Conservation (phyloP, 495 filamentous ascomycete genomes). For the Aspergillus funiculosus region DNA sequence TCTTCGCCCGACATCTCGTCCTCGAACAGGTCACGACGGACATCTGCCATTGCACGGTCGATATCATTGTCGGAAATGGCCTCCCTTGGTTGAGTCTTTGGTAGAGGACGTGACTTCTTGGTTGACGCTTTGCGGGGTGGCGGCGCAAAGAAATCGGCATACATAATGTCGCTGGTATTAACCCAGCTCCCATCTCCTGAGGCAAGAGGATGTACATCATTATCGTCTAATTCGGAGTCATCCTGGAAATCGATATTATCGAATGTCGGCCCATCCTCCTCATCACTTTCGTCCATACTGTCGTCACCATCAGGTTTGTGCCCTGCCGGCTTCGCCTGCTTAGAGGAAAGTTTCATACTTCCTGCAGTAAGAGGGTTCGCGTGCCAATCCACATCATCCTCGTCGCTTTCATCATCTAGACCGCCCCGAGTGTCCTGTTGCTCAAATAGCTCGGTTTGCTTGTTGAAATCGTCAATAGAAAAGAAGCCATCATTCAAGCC, state of each 20-base stretch:
- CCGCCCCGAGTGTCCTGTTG: conserved; percentile 69
- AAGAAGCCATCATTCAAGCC: conserved; percentile 95
- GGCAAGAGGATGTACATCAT: conserved; percentile 41
- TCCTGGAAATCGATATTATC: conserved; percentile 59
- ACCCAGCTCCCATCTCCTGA: conserved; percentile 44
- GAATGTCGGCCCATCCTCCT: conserved; percentile 72
- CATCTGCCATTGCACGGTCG: conserved; percentile 81
- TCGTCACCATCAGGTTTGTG: too few species aligned
- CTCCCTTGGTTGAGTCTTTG: conserved; percentile 45
- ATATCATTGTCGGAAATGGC: conserved; percentile 55
- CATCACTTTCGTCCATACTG: conserved; percentile 51
- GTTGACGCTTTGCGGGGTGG: conserved; percentile 64
- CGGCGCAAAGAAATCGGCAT: conserved; percentile 86
- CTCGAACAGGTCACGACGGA: conserved; percentile 88
- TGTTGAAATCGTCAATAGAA: conserved; percentile 97
- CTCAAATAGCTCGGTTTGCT: conserved; percentile 79
- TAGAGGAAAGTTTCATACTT: conserved; percentile 15
- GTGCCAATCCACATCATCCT: conserved; percentile 84
- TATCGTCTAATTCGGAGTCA: conserved; percentile 51
- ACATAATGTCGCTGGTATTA: conserved; percentile 84
- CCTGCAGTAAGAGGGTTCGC: conserved; percentile 52
- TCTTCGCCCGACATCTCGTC: conserved; percentile 56
- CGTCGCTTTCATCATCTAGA: conserved; percentile 60
- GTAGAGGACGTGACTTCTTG: conserved; percentile 40
- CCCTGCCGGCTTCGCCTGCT: conserved; percentile 11